Evolutionary conservation across 441 rosid genomes (phyloP).

Genomic region (Populus hybrid): DNA sequence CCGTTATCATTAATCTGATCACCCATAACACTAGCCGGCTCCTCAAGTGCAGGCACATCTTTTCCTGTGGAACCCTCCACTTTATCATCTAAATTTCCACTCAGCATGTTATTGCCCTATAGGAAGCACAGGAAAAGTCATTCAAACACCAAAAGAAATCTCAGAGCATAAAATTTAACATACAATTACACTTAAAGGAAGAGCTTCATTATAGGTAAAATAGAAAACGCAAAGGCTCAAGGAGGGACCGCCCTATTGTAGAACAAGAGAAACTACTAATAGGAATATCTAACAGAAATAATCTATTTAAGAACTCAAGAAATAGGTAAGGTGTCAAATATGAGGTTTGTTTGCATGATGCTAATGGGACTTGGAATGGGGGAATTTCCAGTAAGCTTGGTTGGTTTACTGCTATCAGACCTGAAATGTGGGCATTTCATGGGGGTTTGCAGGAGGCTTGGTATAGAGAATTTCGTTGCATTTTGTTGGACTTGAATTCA

Average conservation of each 20-base stretch:
- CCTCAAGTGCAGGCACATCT: slow-evolving; percentile 25
- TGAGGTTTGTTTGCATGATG: not conserved
- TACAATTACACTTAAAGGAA: not conserved
- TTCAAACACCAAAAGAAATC: slow-evolving; percentile 10
- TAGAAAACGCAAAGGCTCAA: not conserved
- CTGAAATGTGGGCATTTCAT: not conserved
- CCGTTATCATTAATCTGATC: slow-evolving; percentile 27
- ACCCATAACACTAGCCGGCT: slow-evolving; percentile 22
- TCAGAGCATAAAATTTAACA: slow-evolving; percentile 1
- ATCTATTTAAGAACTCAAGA: not conserved
- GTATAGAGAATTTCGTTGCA: not conserved
- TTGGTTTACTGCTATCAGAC: not conserved
- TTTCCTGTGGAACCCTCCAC: slow-evolving; percentile 31
- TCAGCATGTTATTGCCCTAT: slow-evolving; percentile 37
- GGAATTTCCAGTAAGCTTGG: not conserved
- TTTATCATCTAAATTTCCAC: slow-evolving; percentile 27
- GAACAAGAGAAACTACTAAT: not conserved
- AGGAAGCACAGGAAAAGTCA: slow-evolving; percentile 24
- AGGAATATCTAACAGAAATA: not conserved
- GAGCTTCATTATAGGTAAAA: not conserved
- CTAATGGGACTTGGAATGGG: not conserved
- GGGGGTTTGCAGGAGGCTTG: not conserved
- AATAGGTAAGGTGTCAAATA: not conserved
- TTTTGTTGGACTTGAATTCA: not conserved
- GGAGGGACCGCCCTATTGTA: not conserved